These are phyloP conservation scores for Stagonosporopsis chrysanthemi DNA, from an alignment of 2,329 filamentous ascomycete species.

Conservation along the genomic window DNA sequence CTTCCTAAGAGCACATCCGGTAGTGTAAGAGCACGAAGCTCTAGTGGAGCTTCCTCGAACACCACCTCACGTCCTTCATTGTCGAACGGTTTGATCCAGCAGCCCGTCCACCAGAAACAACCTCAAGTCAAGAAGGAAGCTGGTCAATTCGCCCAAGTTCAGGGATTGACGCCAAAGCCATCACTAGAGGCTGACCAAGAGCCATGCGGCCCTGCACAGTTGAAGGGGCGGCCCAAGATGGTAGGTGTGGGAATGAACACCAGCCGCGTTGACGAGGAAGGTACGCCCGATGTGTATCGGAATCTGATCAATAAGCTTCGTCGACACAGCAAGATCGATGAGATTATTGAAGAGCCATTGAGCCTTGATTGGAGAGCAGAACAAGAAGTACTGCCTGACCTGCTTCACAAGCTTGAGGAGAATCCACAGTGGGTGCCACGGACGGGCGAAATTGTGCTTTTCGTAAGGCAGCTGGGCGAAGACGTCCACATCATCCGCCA, in stretches of 20 bases:
- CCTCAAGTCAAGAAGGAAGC: not conserved
- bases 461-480: conserved; percentile 47
- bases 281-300: conserved; percentile 62
- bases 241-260: conserved; percentile 29
- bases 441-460: conserved; percentile 65
- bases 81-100: not conserved
- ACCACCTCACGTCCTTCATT: conserved; percentile 1
- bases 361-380: conserved; percentile 67
- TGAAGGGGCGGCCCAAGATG: conserved; percentile 32
- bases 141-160: not conserved
- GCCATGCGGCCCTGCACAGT: not conserved
- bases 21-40: conserved; percentile 8
- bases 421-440: conserved; percentile 63
- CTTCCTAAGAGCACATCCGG: conserved; percentile 25
- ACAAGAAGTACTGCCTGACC: conserved; percentile 51
- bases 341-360: conserved; percentile 56
- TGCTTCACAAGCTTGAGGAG: conserved; percentile 53
- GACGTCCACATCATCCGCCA: conserved; percentile 44
- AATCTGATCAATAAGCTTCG: conserved; percentile 59
- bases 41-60: conserved; percentile 17
- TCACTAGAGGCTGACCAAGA: not conserved
- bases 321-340: conserved; percentile 50
- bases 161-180: not conserved
- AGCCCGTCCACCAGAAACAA: not conserved
- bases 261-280: conserved; percentile 58